These are phyloP conservation scores for Lasiosphaeria ovina DNA, from an alignment of 495 filamentous ascomycete species.

Conservation along the genomic window DNA sequence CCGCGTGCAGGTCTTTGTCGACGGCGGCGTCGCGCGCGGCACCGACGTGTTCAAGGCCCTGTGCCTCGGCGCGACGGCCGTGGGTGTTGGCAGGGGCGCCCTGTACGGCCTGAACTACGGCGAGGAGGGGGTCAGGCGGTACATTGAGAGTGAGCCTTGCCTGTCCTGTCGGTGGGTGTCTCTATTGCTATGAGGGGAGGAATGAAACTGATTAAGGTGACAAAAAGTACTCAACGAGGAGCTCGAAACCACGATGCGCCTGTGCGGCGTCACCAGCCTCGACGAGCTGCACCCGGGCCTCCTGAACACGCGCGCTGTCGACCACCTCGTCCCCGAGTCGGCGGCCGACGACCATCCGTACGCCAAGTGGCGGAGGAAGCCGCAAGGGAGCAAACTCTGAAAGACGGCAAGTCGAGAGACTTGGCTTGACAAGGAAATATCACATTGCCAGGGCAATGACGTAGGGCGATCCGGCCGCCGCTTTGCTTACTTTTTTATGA, in stretches of 20 bases:
- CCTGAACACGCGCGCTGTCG: constrained; percentile 68
- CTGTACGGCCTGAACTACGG: constrained; percentile 69
- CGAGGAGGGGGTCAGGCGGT: constrained; percentile 69
- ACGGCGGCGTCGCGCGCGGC: constrained; percentile 64
- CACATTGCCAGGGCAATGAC: too few relatives aligned
- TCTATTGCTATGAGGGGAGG: background rate
- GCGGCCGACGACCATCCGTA: constrained; percentile 58
- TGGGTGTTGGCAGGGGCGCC: constrained; percentile 63
- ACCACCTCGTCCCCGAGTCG: constrained; percentile 60
- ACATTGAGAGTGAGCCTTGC: constrained; percentile 49
- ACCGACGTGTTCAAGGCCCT: constrained; percentile 69
- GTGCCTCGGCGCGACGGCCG: constrained; percentile 62
- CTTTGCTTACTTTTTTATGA: background rate
- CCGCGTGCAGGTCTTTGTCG: constrained; percentile 61
- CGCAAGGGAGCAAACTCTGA: constrained; percentile 5
- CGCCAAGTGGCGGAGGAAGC: constrained; percentile 45
- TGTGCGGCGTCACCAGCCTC: constrained; percentile 70
- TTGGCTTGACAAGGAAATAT: too few relatives aligned
- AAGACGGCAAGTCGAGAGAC: too few relatives aligned
- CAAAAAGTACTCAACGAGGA: constrained; percentile 69
- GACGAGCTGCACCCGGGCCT: constrained; percentile 67
- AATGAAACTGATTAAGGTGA: background rate
- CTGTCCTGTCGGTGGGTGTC: background rate
- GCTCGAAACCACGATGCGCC: constrained; percentile 74
- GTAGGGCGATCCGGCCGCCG: background rate